Evolutionary conservation across 202 grass and related monocot genomes (phyloP).

Genomic region (Alloteropsis angusta): DNA sequence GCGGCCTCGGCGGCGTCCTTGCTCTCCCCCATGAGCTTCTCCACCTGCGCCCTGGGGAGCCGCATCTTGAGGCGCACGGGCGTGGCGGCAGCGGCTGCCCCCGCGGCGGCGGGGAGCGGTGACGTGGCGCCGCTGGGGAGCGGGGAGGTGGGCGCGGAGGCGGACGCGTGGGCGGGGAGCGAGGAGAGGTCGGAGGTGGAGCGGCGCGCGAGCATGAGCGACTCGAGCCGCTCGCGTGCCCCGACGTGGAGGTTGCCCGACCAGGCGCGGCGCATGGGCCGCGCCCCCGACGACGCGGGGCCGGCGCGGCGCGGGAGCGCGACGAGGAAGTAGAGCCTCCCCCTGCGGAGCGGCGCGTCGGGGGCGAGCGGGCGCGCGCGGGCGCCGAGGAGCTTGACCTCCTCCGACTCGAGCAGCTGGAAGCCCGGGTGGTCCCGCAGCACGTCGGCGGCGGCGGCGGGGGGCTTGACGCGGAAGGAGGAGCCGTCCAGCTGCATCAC

Average conservation of each 20-base stretch:
- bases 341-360: slow-evolving; percentile 44
- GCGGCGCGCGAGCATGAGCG: slow-evolving; percentile 70
- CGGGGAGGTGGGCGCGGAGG: slow-evolving; percentile 36
- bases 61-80: slow-evolving; percentile 55
- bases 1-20: slow-evolving; percentile 65
- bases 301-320: slow-evolving; percentile 52
- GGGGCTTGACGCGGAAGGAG: slow-evolving; percentile 67
- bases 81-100: background rate
- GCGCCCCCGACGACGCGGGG: background rate
- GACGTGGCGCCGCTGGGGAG: background rate
- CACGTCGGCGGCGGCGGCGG: slow-evolving; percentile 44
- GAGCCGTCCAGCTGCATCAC: slow-evolving; percentile 94
- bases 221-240: slow-evolving; percentile 80
- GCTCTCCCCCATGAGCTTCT: slow-evolving; percentile 80
- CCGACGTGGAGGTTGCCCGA: slow-evolving; percentile 66
- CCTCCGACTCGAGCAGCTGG: slow-evolving; percentile 65
- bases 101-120: background rate
- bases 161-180: slow-evolving; percentile 6
- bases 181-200: slow-evolving; percentile 76
- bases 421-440: slow-evolving; percentile 72
- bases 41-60: slow-evolving; percentile 79
- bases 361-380: slow-evolving; percentile 37
- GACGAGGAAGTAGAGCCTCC: slow-evolving; percentile 75
- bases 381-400: slow-evolving; percentile 65
- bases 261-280: slow-evolving; percentile 44